A percentile compares a stretch with the other conserved stretches of the same genome.
Conservation (phyloP, 495 filamentous ascomycete genomes). For the Neurospora hispaniola region DNA sequence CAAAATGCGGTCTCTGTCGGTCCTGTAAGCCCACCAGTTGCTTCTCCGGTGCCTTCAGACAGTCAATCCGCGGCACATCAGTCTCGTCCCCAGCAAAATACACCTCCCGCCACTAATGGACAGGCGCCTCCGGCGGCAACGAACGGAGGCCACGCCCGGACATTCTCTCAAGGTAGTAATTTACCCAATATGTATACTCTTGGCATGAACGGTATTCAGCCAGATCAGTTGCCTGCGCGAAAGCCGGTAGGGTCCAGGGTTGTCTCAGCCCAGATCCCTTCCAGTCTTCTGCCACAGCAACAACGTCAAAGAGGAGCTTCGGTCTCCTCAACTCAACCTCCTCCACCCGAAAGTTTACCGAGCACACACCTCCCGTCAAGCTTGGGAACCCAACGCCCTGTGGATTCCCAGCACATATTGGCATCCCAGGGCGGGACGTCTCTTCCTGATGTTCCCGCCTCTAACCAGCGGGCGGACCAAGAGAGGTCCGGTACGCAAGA, state of each 20-base stretch:
- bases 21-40: background rate
- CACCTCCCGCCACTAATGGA: constrained; percentile 10
- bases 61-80: constrained; percentile 9
- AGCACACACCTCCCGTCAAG: background rate
- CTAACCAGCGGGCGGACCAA: background rate
- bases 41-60: constrained; percentile 3
- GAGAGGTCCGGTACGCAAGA: background rate
- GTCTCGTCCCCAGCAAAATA: constrained; percentile 7
- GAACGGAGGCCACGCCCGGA: background rate
- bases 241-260: constrained; percentile 4
- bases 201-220: background rate
- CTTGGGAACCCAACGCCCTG: background rate
- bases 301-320: constrained; percentile 3
- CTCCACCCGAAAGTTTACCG: background rate
- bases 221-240: constrained; percentile 2
- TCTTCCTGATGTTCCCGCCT: background rate
- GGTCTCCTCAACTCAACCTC: background rate
- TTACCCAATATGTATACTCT: background rate
- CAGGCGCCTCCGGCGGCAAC: background rate
- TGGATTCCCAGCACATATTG: background rate
- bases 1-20: background rate
- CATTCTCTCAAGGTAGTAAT: background rate
- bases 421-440: background rate
- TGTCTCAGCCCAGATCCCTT: background rate
- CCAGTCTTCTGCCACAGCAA: background rate